These are phyloP conservation scores for Kalaharituber pfeilii DNA, from an alignment of 2,329 filamentous ascomycete species.

Conservation along the genomic window DNA sequence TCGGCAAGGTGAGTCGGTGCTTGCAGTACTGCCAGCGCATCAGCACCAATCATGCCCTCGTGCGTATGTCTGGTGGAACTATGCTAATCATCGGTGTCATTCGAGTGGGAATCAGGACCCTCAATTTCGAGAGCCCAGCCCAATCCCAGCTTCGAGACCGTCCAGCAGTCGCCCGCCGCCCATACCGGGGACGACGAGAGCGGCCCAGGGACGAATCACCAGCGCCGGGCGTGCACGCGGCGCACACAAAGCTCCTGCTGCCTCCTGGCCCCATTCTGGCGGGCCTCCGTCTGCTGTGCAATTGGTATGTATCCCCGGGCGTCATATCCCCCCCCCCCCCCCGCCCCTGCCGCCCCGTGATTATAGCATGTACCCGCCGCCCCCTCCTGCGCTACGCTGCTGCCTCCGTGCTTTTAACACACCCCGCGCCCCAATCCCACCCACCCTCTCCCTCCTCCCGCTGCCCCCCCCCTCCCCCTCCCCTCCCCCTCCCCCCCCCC, in stretches of 20 bases:
- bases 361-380: not conserved
- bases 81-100: not conserved
- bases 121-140: not conserved
- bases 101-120: not conserved
- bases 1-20: conserved; percentile 10
- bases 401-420: not conserved
- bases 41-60: conserved; percentile 12
- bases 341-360: not conserved
- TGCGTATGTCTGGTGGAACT: not conserved
- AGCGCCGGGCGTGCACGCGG: not conserved
- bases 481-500: conserved; percentile 12
- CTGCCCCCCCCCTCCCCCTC: no score
- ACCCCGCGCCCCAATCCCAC: conserved; percentile 1
- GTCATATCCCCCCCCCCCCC: not conserved
- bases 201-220: not conserved
- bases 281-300: not conserved
- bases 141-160: not conserved
- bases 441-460: conserved; percentile 11
- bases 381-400: no score
- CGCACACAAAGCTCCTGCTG: not conserved
- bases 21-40: conserved; percentile 15
- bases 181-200: not conserved
- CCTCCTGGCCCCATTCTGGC: not conserved
- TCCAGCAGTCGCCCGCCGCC: not conserved
- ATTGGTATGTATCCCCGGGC: not conserved